Base-by-base conservation (phyloP, 2,329 filamentous ascomycete genomes). In the Stenocarpella maydis region DNA sequence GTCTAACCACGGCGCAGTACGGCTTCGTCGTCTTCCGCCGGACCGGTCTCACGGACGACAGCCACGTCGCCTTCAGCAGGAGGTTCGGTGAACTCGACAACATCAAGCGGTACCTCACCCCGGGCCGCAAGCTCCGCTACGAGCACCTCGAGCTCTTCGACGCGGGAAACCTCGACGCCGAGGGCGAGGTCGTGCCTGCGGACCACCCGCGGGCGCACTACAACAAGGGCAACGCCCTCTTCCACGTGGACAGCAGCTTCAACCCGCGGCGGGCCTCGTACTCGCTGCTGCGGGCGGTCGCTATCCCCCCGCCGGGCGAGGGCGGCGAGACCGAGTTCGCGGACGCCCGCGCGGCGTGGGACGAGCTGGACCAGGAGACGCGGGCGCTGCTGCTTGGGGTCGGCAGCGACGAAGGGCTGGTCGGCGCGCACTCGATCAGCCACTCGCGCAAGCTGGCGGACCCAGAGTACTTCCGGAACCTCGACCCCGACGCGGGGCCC, bases 1-100 rank as follows among this genome's bases (percentile, higher is more conserved):
- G 4, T 63, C 67, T 24, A 24, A 26, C 43, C 26, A 31, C 19
- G 21, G n/a, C 49, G 2, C 53, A 68, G 71, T 68, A 69, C 71
- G 86, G 86, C 26, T 82, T 87, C 24, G 78, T 82, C 45, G 82
- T 87, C 24, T 84, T 88, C 74, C 84, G 85, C 47, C 74, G 81
- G 17, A 86, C 87, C 1, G 78, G 78, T 17, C 78, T 89, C 12
- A 79, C 82, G 67, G 86, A 89, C 74, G 80, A 79, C 8, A 70
- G 77, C 2, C 87, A 90, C 73, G 80, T 89, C 43, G 77, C 77
- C 7, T 86, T 89, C 74, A 82, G 84, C 19, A 73, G 74, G 2
- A 79, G 78, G 1, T 84, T 89, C 70, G 88, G 87, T 24, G 84
- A 87, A 26, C 82, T 89, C 0, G 87, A 89, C 76, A 83, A 88